Evolutionary conservation across 2,329 filamentous ascomycete species (phyloP).

Genomic region (Amauroascus niger): DNA sequence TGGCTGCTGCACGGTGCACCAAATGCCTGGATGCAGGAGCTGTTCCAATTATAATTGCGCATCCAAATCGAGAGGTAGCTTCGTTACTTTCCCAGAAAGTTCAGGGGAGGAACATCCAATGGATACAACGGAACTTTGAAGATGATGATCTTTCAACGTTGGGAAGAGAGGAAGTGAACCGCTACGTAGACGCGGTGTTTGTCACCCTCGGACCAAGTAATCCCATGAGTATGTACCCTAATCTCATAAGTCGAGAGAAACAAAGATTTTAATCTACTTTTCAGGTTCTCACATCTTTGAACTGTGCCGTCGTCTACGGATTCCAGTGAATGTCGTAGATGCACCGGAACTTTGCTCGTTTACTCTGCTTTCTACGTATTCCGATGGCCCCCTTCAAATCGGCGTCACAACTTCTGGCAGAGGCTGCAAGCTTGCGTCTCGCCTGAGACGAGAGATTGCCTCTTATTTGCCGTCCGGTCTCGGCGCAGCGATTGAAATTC

Average conservation of each 20-base stretch:
- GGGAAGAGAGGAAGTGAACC: slow-evolving; percentile 67
- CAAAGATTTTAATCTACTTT: neutral
- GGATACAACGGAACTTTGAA: slow-evolving; percentile 47
- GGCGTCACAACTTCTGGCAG: slow-evolving; percentile 92
- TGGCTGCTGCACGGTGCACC: slow-evolving; percentile 73
- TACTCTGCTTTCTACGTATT: slow-evolving; percentile 76
- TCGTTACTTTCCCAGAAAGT: slow-evolving; percentile 45
- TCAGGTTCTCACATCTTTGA: slow-evolving; percentile 58
- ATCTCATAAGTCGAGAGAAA: neutral
- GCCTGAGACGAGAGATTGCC: slow-evolving; percentile 80
- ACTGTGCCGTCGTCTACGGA: slow-evolving; percentile 67
- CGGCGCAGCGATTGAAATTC: slow-evolving; percentile 63
- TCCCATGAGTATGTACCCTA: slow-evolving; percentile 37
- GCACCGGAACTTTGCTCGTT: slow-evolving; percentile 80
- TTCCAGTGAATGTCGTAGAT: slow-evolving; percentile 90
- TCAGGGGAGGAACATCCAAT: slow-evolving; percentile 34
- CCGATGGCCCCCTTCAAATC: slow-evolving; percentile 83
- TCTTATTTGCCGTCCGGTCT: slow-evolving; percentile 65
- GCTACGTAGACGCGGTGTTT: slow-evolving; percentile 84
- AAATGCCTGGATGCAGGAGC: slow-evolving; percentile 77
- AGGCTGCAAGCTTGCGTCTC: slow-evolving; percentile 84
- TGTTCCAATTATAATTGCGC: slow-evolving; percentile 65
- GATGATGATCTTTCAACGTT: slow-evolving; percentile 63
- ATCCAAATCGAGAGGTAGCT: slow-evolving; percentile 51
- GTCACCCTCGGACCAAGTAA: slow-evolving; percentile 54